These are phyloP conservation scores for Hanseniaspora occidentalis DNA, from an alignment of 805 yeast species.

Conservation along the genomic window DNA sequence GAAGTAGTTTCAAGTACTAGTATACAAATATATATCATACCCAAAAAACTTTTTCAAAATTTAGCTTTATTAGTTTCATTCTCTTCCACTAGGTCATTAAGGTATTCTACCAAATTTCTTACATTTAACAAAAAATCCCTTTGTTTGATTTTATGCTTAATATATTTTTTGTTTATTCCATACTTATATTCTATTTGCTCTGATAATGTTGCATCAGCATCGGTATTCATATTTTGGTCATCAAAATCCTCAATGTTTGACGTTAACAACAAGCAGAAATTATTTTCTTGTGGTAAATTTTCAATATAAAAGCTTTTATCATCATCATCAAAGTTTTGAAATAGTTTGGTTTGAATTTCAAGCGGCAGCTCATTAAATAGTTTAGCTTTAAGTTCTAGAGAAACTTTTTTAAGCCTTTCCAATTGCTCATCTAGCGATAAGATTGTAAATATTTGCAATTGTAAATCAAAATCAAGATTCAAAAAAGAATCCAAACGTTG, in stretches of 20 bases:
- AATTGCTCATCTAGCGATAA: neutral
- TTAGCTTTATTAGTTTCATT: too few species aligned
- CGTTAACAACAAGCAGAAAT: neutral
- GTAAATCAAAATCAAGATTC: neutral
- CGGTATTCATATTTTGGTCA: neutral
- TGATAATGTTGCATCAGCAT: neutral
- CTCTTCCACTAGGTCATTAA: neutral
- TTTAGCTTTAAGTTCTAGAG: neutral
- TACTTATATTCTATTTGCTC: neutral
- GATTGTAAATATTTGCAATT: too few species aligned
- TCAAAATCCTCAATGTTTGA: neutral
- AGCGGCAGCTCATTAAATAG: neutral
- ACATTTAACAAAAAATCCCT: neutral
- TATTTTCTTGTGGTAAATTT: neutral
- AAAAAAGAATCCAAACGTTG: neutral
- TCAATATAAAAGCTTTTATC: neutral
- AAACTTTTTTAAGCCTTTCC: neutral
- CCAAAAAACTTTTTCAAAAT: too few species aligned
- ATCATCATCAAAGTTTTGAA: neutral
- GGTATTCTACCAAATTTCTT: neutral
- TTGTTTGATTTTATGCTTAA: neutral
- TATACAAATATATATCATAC: too few species aligned
- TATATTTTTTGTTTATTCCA: neutral
- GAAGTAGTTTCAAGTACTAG: too few species aligned
- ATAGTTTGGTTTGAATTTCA: neutral